These are phyloP conservation scores for Schizosaccharomyces cryophilus DNA, from an alignment of 805 yeast genomes.

Conservation along the genomic window DNA sequence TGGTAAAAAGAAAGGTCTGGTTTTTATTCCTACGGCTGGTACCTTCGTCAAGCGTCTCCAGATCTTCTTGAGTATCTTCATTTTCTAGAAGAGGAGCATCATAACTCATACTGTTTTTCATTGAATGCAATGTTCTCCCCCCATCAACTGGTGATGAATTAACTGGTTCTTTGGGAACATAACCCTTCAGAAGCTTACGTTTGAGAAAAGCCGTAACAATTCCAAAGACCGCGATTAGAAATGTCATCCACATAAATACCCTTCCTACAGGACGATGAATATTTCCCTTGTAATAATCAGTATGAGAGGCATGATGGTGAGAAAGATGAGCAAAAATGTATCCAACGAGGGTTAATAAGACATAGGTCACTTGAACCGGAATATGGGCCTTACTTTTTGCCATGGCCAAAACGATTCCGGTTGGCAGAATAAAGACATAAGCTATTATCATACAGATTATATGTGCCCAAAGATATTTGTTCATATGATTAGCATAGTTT, in stretches of 20 bases:
- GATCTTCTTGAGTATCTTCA: neutral
- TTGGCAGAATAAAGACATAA: slow-evolving; percentile 38
- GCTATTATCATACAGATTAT: slow-evolving; percentile 21
- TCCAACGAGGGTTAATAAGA: slow-evolving; percentile 23
- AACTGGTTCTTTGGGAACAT: neutral
- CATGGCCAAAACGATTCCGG: slow-evolving; percentile 38
- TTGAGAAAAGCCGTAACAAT: neutral
- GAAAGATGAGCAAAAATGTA: slow-evolving; percentile 22
- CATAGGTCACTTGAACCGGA: slow-evolving; percentile 29
- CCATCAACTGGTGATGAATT: neutral
- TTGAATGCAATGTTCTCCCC: neutral
- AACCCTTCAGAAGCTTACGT: neutral
- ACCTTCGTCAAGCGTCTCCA: too few relatives aligned
- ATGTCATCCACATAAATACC: neutral
- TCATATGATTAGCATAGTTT: neutral
- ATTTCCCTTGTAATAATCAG: neutral
- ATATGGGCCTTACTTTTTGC: slow-evolving; percentile 34
- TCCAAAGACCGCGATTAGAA: neutral
- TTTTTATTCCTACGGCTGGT: too few relatives aligned
- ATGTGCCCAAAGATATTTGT: slow-evolving; percentile 17
- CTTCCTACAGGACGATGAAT: neutral
- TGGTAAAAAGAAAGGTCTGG: too few relatives aligned
- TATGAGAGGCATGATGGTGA: slow-evolving; percentile 13
- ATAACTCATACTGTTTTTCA: neutral
- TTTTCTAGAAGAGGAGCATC: neutral